Conservation (phyloP, 1,284 basidiomycete species). For the Mycosarcoma maydis region DNA sequence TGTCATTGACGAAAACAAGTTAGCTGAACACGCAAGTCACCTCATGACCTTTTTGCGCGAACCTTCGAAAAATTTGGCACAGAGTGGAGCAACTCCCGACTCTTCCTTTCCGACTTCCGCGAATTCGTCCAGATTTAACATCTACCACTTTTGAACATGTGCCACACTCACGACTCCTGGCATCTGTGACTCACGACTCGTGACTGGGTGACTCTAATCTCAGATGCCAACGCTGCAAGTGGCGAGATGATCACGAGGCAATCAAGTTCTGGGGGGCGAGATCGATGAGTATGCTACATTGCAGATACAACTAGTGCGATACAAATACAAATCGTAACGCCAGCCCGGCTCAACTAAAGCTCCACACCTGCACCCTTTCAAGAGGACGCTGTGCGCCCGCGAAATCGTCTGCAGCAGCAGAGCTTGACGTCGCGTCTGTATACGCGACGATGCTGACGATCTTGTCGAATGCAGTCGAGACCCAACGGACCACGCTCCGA, state of each 20-base stretch:
- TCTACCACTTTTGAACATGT: too few species aligned
- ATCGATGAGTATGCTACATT: too few species aligned
- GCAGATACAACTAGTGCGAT: too few species aligned
- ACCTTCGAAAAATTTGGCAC: conserved; percentile 40
- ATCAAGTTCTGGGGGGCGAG: too few species aligned
- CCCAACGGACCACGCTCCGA: conserved; percentile 30
- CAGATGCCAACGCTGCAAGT: too few species aligned
- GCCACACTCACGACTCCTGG: too few species aligned
- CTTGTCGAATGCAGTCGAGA: conserved; percentile 49
- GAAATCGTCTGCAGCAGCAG: not conserved
- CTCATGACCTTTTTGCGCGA: too few species aligned
- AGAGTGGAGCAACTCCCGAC: conserved; percentile 23
- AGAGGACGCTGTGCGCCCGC: conserved; percentile 1
- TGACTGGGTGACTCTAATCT: too few species aligned
- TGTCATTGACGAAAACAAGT: too few species aligned
- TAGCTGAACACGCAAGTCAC: too few species aligned
- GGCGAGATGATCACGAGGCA: too few species aligned
- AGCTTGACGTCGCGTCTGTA: not conserved
- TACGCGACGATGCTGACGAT: conserved; percentile 42
- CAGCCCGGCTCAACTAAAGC: conserved; percentile 20
- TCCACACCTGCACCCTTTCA: conserved; percentile 53
- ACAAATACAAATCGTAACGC: not conserved
- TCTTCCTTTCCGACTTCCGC: conserved; percentile 17
- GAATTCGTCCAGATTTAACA: not conserved
- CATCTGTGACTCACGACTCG: too few species aligned